Percentiles rank a stretch among this genome's conserved stretches.
phyloP scores from a whole-genome alignment of 2,329 filamentous ascomycete species.

The Aspergillus jensenii region DNA sequence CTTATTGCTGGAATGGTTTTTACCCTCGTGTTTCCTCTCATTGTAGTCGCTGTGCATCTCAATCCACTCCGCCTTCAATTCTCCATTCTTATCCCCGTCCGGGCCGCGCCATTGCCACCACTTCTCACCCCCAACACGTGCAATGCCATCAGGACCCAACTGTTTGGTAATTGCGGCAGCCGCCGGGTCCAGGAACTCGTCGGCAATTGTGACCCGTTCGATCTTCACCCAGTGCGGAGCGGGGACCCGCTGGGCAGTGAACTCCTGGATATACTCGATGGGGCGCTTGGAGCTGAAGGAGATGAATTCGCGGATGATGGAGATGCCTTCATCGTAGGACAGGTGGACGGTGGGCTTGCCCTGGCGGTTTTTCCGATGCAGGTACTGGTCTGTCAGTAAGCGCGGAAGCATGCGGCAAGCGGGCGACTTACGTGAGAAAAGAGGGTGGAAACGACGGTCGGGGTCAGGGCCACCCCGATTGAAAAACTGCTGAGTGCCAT shows the following conservation, averaged over 20 bases:
- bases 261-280: conserved; percentile 88
- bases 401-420: no score
- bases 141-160: conserved; percentile 73
- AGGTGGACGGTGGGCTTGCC: conserved; percentile 86
- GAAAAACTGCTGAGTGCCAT: conserved; percentile 77
- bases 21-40: conserved; percentile 60
- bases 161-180: conserved; percentile 69
- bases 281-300: conserved; percentile 82
- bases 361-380: conserved; percentile 72
- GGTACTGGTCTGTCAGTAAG: conserved; percentile 57
- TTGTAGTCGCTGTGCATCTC: conserved; percentile 86
- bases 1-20: conserved; percentile 53
- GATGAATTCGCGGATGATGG: conserved; percentile 83
- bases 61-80: conserved; percentile 84
- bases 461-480: conserved; percentile 80
- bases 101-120: conserved; percentile 87
- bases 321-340: conserved; percentile 89
- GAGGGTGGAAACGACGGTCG: conserved; percentile 82
- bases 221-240: conserved; percentile 84
- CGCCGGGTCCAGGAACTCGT: conserved; percentile 63
- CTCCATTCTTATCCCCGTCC: conserved; percentile 48
- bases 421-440: conserved; percentile 71
- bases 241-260: conserved; percentile 89
- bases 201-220: conserved; percentile 66
- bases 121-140: conserved; percentile 72